These are phyloP conservation scores for Polyporus tsugae DNA, from an alignment of 1,284 basidiomycete species.

Conservation along the genomic window DNA sequence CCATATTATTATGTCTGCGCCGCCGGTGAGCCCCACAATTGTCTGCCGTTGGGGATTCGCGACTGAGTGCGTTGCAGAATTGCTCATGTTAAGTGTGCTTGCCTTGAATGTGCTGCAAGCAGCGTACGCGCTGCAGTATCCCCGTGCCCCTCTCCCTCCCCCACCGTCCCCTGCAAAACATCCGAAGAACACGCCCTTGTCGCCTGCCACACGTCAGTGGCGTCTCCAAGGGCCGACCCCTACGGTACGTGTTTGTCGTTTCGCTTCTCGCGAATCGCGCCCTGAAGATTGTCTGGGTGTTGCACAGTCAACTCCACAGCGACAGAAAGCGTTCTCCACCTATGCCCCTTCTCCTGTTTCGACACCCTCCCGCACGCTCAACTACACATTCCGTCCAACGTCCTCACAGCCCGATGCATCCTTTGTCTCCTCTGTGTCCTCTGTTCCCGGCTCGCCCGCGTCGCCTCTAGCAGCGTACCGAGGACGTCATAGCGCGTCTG, in stretches of 20 bases:
- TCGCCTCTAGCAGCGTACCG: slow-evolving; percentile 37
- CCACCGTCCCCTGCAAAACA: slow-evolving; percentile 45
- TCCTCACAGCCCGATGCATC: slow-evolving; percentile 34
- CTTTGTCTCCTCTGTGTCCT: slow-evolving; percentile 32
- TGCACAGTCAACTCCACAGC: slow-evolving; percentile 57
- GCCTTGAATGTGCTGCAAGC: slow-evolving; percentile 60
- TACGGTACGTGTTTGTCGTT: slow-evolving; percentile 44
- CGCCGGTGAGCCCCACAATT: slow-evolving; percentile 31
- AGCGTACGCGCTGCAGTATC: slow-evolving; percentile 60
- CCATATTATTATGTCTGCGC: slow-evolving; percentile 36
- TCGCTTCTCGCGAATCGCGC: not conserved
- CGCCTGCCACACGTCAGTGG: slow-evolving; percentile 49
- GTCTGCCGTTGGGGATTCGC: not conserved
- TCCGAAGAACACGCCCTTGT: slow-evolving; percentile 46
- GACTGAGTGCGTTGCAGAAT: slow-evolving; percentile 46
- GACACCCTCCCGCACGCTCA: slow-evolving; percentile 53
- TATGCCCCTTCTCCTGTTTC: slow-evolving; percentile 60
- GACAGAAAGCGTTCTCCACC: slow-evolving; percentile 60
- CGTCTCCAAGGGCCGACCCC: slow-evolving; percentile 52
- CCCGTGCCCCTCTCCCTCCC: slow-evolving; percentile 52
- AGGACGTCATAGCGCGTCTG: slow-evolving; percentile 32
- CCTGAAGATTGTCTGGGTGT: not conserved
- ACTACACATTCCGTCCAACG: slow-evolving; percentile 33
- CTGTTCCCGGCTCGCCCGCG: slow-evolving; percentile 30
- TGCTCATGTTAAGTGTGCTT: slow-evolving; percentile 50